A percentile compares a stretch with the other conserved stretches of the same genome.
phyloP scores from a whole-genome alignment of 768 basidiomycete genomes.

The Boletus tomentosulus region DNA sequence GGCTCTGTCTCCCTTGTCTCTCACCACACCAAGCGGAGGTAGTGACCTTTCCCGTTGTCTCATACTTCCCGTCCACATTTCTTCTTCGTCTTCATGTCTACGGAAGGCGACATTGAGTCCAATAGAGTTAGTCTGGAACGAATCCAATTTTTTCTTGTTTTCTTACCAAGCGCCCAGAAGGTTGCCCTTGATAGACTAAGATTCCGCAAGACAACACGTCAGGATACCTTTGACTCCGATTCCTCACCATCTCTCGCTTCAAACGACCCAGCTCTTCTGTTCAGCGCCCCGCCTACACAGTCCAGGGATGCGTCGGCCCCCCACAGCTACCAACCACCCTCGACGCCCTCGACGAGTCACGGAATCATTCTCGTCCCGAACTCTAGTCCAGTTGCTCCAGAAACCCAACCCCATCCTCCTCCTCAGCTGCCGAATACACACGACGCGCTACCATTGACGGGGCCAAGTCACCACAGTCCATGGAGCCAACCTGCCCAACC shows the following conservation, averaged over 20 bases:
- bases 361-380: slow-evolving; percentile 70
- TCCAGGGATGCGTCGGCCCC: slow-evolving; percentile 71
- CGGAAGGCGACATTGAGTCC: slow-evolving; percentile 41
- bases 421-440: slow-evolving; percentile 33
- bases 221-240: slow-evolving; percentile 24
- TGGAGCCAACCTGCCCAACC: slow-evolving; percentile 36
- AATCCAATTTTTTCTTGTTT: slow-evolving; percentile 27
- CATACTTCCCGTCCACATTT: slow-evolving; percentile 14
- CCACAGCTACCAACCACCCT: slow-evolving; percentile 55
- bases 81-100: slow-evolving; percentile 41
- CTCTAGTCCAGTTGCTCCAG: slow-evolving; percentile 59
- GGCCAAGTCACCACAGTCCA: slow-evolving; percentile 33
- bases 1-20: slow-evolving; percentile 18
- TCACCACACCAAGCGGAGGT: slow-evolving; percentile 21
- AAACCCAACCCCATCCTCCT: slow-evolving; percentile 38
- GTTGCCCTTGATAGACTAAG: slow-evolving; percentile 42
- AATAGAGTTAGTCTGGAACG: slow-evolving; percentile 45
- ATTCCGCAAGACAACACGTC: slow-evolving; percentile 43
- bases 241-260: slow-evolving; percentile 53
- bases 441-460: slow-evolving; percentile 44
- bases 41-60: slow-evolving; percentile 7
- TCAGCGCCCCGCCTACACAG: slow-evolving; percentile 49
- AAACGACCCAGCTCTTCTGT: slow-evolving; percentile 50
- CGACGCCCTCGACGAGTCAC: slow-evolving; percentile 39
- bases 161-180: slow-evolving; percentile 39